phyloP scores from a whole-genome alignment of 306 rosid genomes.

The Echinosophora koreensis region DNA sequence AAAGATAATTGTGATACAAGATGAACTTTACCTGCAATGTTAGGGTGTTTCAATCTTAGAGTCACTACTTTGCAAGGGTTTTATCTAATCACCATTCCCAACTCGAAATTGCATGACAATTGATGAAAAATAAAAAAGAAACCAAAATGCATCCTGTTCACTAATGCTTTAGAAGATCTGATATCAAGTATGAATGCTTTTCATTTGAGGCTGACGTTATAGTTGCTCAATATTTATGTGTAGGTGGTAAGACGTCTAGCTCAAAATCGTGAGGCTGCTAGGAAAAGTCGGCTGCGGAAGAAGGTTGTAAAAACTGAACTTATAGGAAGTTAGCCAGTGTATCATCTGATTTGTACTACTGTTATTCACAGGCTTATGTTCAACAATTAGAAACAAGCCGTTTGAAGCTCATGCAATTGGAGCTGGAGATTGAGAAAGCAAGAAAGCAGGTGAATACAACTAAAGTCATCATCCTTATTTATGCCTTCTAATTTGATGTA shows the following conservation, averaged over 20 bases:
- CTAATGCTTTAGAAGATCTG: constrained; percentile 29
- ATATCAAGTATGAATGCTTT: constrained; percentile 1
- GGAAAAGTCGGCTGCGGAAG: constrained; percentile 79
- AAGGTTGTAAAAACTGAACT: constrained; percentile 59
- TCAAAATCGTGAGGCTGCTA: constrained; percentile 91
- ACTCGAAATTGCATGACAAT: no score
- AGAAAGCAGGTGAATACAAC: constrained; percentile 68
- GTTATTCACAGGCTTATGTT: constrained; percentile 73
- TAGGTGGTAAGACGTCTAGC: constrained; percentile 75
- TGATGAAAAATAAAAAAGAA: neutral
- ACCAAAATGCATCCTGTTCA: neutral
- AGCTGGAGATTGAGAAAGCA: constrained; percentile 72
- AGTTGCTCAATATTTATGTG: constrained; percentile 31
- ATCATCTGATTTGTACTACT: constrained; percentile 39
- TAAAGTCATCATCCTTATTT: neutral
- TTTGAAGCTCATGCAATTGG: constrained; percentile 76
- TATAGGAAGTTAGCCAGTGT: neutral
- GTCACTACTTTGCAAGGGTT: no score
- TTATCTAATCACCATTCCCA: no score
- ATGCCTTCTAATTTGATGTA: neutral
- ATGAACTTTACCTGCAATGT: no score
- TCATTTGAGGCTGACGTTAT: neutral
- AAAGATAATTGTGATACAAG: no score
- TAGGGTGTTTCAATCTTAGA: no score
- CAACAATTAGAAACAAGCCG: constrained; percentile 87